A percentile compares a stretch with the other conserved stretches of the same genome.
Evolutionary conservation across 768 basidiomycete species (phyloP).

Genomic region (Fomitopsis pulvina): DNA sequence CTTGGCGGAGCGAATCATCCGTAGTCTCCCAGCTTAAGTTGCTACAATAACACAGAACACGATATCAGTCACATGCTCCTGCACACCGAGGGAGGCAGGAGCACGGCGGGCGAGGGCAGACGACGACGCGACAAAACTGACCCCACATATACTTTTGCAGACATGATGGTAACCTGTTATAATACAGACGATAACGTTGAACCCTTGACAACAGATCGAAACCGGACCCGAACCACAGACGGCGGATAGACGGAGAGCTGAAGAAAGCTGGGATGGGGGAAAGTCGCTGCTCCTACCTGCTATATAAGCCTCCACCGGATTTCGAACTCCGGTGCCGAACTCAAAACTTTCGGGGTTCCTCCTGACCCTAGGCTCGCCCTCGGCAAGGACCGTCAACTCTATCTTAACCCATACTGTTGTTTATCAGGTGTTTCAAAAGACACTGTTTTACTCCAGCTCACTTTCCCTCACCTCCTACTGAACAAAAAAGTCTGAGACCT

Average conservation of each 20-base stretch:
- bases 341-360: slow-evolving; percentile 21
- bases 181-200: slow-evolving; percentile 51
- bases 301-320: slow-evolving; percentile 37
- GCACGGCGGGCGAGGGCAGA: slow-evolving; percentile 39
- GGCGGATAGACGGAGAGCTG: slow-evolving; percentile 36
- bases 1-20: slow-evolving; percentile 84
- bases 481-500: too few species aligned
- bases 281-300: slow-evolving; percentile 1
- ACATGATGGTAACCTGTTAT: slow-evolving; percentile 44
- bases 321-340: slow-evolving; percentile 44
- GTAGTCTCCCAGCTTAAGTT: slow-evolving; percentile 96
- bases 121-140: slow-evolving; percentile 67
- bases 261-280: slow-evolving; percentile 15
- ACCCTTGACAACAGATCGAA: slow-evolving; percentile 39
- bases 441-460: too few species aligned
- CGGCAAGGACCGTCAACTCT: too few species aligned
- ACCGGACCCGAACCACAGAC: slow-evolving; percentile 51
- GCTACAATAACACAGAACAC: slow-evolving; percentile 45
- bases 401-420: too few species aligned
- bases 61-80: slow-evolving; percentile 29
- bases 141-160: slow-evolving; percentile 90
- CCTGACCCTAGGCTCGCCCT: slow-evolving; percentile 1
- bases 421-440: too few species aligned
- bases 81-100: too few species aligned
- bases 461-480: too few species aligned